Evolutionary conservation across 106 monocot genomes (phyloP).

Genomic region (Dioscorea dumetorum): DNA sequence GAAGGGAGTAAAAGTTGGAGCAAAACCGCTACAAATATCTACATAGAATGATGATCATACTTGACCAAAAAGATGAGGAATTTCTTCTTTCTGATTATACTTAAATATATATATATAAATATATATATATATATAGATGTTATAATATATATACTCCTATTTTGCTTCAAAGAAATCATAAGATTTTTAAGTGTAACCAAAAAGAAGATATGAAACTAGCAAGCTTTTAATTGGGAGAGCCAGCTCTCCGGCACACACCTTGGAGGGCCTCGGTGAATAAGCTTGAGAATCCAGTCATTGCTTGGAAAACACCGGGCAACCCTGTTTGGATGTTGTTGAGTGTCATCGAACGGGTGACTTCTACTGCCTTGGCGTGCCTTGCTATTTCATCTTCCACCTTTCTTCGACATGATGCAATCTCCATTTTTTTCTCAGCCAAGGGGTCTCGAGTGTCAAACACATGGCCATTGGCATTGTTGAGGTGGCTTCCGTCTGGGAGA

Average conservation of each 20-base stretch:
- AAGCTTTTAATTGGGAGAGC: conserved; percentile 3
- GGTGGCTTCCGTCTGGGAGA: conserved; percentile 32
- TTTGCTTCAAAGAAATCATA: background rate
- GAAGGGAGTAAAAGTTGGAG: no score
- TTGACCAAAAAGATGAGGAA: background rate
- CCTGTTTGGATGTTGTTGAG: conserved; percentile 85
- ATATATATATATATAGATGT: background rate
- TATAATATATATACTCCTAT: background rate
- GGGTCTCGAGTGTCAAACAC: conserved; percentile 61
- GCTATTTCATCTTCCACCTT: conserved; percentile 76
- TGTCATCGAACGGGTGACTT: conserved; percentile 67
- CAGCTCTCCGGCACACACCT: conserved; percentile 52
- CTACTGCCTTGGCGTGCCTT: conserved; percentile 48
- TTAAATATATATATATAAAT: background rate
- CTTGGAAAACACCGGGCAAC: conserved; percentile 83
- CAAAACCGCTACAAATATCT: conserved; percentile 1
- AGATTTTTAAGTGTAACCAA: background rate
- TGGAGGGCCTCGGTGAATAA: conserved; percentile 53
- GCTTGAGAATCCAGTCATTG: conserved; percentile 76
- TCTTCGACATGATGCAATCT: conserved; percentile 51
- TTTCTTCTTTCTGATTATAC: conserved; percentile 1
- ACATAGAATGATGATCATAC: background rate
- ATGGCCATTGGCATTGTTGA: conserved; percentile 29
- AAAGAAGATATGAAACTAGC: background rate
- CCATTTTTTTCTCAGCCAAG: conserved; percentile 54